Evolutionary conservation across 1,284 basidiomycete species (phyloP).

Genomic region (Ceratobasidium sp.): DNA sequence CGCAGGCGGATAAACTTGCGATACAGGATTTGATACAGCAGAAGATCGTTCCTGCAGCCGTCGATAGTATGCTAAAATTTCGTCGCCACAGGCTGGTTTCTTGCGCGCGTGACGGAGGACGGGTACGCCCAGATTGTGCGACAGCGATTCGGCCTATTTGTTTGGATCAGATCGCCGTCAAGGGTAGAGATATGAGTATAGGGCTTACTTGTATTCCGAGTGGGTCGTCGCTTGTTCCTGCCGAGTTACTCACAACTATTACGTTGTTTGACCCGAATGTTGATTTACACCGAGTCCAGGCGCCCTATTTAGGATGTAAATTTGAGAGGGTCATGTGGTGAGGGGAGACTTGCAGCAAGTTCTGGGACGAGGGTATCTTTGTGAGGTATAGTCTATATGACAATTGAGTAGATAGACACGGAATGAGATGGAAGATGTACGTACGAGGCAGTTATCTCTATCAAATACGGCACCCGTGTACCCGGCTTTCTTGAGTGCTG

Average conservation of each 20-base stretch:
- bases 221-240: constrained; percentile 84
- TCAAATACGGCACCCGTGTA: constrained; percentile 93
- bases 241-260: constrained; percentile 94
- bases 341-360: constrained; percentile 67
- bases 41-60: constrained; percentile 48
- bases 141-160: constrained; percentile 85
- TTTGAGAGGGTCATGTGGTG: neutral
- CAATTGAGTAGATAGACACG: neutral
- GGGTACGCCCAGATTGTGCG: constrained; percentile 80
- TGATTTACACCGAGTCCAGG: constrained; percentile 81
- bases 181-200: neutral
- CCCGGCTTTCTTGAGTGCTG: constrained; percentile 79
- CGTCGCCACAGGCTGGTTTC: constrained; percentile 84
- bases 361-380: constrained; percentile 80
- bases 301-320: constrained; percentile 64
- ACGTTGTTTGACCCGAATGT: constrained; percentile 86
- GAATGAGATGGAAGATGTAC: constrained; percentile 53
- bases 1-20: constrained; percentile 30
- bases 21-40: constrained; percentile 46
- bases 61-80: constrained; percentile 74
- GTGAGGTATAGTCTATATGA: constrained; percentile 78
- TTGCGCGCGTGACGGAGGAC: constrained; percentile 83
- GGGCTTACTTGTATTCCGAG: constrained; percentile 80
- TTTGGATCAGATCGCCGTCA: constrained; percentile 7
- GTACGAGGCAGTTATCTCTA: constrained; percentile 96